phyloP scores from a whole-genome alignment of 805 yeast genomes.

The Barnettozyma sp. region DNA sequence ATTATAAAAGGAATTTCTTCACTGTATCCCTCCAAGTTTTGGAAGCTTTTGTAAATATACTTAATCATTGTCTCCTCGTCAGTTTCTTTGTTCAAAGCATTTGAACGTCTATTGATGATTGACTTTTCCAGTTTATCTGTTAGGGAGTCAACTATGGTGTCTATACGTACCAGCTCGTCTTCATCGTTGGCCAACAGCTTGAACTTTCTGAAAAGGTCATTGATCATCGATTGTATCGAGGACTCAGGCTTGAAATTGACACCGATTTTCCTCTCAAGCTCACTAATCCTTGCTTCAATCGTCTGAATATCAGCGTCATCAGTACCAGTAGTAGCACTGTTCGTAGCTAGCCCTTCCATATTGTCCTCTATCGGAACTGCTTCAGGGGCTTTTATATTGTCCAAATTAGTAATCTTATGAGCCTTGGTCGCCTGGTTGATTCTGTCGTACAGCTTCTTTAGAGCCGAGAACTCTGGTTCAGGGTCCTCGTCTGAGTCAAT shows the following conservation, averaged over 20 bases:
- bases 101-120: constrained; percentile 19
- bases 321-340: no score
- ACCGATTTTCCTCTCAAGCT: constrained; percentile 18
- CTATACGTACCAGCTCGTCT: constrained; percentile 18
- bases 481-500: constrained; percentile 13
- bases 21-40: constrained; percentile 14
- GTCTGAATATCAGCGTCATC: background rate
- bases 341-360: no score
- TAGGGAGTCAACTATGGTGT: constrained; percentile 19
- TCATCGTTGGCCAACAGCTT: constrained; percentile 25
- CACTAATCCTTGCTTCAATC: constrained; percentile 13
- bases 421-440: constrained; percentile 13
- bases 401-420: constrained; percentile 6
- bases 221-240: constrained; percentile 24
- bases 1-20: constrained; percentile 24
- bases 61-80: constrained; percentile 23
- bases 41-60: constrained; percentile 20
- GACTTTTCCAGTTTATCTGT: constrained; percentile 25
- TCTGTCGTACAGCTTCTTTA: constrained; percentile 18
- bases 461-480: constrained; percentile 15
- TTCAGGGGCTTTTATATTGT: constrained; percentile 1
- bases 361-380: no score
- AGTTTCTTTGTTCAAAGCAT: constrained; percentile 15
- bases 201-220: constrained; percentile 26
- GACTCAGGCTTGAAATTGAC: constrained; percentile 9